phyloP scores from a whole-genome alignment of 192 early-diverging fungal genomes.

The Rhizophlyctis rosea region DNA sequence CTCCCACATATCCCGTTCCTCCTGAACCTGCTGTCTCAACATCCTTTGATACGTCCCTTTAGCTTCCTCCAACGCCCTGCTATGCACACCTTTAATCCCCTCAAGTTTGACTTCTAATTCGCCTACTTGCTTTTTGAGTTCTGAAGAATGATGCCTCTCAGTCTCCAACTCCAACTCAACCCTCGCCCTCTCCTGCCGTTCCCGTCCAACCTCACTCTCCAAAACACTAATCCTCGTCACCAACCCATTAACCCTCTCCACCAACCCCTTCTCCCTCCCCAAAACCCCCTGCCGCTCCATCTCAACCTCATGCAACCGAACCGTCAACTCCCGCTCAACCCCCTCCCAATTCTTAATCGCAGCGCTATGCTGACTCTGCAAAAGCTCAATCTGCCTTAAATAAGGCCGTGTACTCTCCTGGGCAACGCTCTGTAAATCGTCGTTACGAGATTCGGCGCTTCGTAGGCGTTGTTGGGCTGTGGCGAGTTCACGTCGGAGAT shows the following conservation, averaged over 20 bases:
- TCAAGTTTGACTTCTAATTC: constrained; percentile 14
- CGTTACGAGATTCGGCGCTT: constrained; percentile 37
- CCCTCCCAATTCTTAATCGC: constrained; percentile 41
- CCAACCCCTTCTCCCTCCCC: constrained; percentile 14
- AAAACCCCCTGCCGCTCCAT: constrained; percentile 2
- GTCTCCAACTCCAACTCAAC: constrained; percentile 26
- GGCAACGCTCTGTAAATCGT: constrained; percentile 29
- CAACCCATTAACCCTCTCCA: constrained; percentile 28
- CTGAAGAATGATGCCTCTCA: constrained; percentile 1
- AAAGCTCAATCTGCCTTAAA: constrained; percentile 42
- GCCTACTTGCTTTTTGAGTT: not conserved
- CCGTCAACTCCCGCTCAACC: constrained; percentile 35
- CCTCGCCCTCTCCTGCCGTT: constrained; percentile 21
- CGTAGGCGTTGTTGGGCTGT: constrained; percentile 38
- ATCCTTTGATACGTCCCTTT: constrained; percentile 8
- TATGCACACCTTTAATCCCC: not conserved
- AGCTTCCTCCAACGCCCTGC: constrained; percentile 21
- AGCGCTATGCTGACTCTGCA: constrained; percentile 38
- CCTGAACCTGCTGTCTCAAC: constrained; percentile 15
- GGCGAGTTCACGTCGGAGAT: too few species aligned
- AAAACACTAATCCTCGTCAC: constrained; percentile 14
- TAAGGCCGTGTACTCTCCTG: constrained; percentile 39
- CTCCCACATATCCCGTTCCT: constrained; percentile 25
- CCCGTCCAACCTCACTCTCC: constrained; percentile 4
- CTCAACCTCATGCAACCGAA: constrained; percentile 37